Base-by-base conservation (phyloP, 345 rosid genomes). In the Zanthoxylum bungeanum region DNA sequence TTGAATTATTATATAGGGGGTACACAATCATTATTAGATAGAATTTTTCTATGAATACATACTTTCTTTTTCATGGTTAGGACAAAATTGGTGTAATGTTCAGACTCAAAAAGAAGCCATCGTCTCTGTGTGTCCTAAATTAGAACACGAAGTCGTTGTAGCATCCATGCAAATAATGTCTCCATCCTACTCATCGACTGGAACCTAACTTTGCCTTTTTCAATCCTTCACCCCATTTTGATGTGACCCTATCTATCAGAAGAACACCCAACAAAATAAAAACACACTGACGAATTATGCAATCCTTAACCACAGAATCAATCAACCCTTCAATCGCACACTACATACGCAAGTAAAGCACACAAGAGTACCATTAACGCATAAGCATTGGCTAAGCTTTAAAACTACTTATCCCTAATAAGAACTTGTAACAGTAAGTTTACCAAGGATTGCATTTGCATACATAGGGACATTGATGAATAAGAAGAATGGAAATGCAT, bases 91-190 rank as follows among this genome's bases (percentile, higher is more conserved):
- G 16, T 4, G 27, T 11, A 39, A 24, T 17, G 33, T 2, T 28
- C 14, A 28, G 56, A 47, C 47, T 27, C 12, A 17, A 37, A 68
- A 9, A 5, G 17, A 11, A 31, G 30, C 14, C 10, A 21, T 5
- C 22, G 19, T 68, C n/a, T n/a, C n/a, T n/a, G 72, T 81, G 86
- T 71, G 91, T 78, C 73, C 71, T 68, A 2, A 16, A 73, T 66
- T 36, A 70, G 86, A 57, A 81, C 88, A 87, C 89, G 89, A 78
- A 75, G 83, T 68, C 77, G 3, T 62, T 55, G 12, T 50, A 40
- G 1, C 8, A 69, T 83, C 91, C 91, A 83, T 69, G 75, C 82
- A 85, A 80, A 33, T 22, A 19, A 8, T 33, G 53, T 40, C 61
- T 70, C 71, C 42, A n/a, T 16, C 31, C 11, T 28, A 11, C 21